phyloP scores from a whole-genome alignment of 805 yeast genomes.

The Lipomyces anomalus region DNA sequence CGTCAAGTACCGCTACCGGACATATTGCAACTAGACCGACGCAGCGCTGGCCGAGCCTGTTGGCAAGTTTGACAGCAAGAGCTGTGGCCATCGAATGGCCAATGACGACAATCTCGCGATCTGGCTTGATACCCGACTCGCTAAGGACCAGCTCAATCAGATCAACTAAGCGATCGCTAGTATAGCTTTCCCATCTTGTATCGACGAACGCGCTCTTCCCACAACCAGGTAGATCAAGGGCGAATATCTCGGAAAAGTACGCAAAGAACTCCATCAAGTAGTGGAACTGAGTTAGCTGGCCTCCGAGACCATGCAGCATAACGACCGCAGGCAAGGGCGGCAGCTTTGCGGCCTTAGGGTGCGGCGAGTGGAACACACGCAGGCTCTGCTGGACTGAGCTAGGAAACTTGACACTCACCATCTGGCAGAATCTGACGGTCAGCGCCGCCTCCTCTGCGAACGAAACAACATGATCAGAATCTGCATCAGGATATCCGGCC shows the following conservation, averaged over 20 bases:
- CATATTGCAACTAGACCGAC: constrained; percentile 33
- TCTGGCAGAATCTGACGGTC: no score
- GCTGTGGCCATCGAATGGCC: constrained; percentile 77
- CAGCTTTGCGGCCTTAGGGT: constrained; percentile 28
- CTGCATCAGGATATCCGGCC: no score
- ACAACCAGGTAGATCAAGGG: constrained; percentile 84
- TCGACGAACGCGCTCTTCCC: constrained; percentile 42
- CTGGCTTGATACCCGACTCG: constrained; percentile 13
- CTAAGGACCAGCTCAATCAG: constrained; percentile 19
- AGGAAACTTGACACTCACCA: no score
- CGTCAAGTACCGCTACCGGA: constrained; percentile 32
- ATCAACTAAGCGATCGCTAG: constrained; percentile 17
- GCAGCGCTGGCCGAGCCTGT: constrained; percentile 28
- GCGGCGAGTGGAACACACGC: constrained; percentile 24
- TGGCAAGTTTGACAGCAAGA: constrained; percentile 44
- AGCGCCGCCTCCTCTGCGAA: no score
- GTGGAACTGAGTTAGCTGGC: constrained; percentile 81
- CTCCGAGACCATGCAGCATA: constrained; percentile 85
- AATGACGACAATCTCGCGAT: constrained; percentile 38
- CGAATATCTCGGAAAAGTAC: constrained; percentile 56
- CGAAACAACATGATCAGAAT: no score
- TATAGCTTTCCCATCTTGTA: constrained; percentile 27
- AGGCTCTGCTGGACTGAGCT: no score
- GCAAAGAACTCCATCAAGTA: constrained; percentile 58
- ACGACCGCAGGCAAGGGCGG: constrained; percentile 58